Evolutionary conservation across 129 eudicot species (phyloP).

Genomic region (Lactuca sativa): DNA sequence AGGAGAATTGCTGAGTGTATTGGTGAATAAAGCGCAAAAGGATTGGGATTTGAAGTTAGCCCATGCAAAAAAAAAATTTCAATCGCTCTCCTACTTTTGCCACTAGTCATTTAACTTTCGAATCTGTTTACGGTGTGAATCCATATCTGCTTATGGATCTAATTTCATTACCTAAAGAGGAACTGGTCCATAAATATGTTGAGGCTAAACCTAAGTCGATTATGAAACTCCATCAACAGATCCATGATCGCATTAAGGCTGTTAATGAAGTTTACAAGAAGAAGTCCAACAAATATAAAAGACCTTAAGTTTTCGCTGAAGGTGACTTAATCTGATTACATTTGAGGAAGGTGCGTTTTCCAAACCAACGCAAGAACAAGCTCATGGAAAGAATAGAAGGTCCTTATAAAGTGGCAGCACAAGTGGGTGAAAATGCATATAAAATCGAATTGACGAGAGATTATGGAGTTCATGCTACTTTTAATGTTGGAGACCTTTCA

Average conservation of each 20-base stretch:
- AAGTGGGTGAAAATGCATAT: neutral
- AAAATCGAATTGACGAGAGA: neutral
- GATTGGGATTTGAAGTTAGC: neutral
- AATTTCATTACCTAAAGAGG: neutral
- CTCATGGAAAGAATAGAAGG: too few species aligned
- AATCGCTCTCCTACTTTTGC: neutral
- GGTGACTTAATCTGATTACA: too few species aligned
- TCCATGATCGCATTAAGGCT: neutral
- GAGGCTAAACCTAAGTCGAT: neutral
- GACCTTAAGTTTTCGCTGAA: too few species aligned
- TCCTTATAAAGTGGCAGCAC: too few species aligned
- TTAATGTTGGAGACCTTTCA: neutral
- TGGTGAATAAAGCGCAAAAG: neutral
- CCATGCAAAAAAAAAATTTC: neutral
- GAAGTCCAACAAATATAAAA: neutral
- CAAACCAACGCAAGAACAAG: too few species aligned
- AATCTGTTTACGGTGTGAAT: neutral
- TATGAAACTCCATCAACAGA: neutral
- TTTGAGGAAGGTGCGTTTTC: too few species aligned
- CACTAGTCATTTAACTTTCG: neutral
- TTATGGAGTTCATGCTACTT: neutral
- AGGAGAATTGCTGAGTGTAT: too few species aligned
- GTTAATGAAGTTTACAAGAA: neutral
- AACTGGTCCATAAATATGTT: neutral
- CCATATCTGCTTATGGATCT: neutral